Conservation (phyloP, 2,329 filamentous ascomycete genomes). For the Thermomyces lanuginosus region DNA sequence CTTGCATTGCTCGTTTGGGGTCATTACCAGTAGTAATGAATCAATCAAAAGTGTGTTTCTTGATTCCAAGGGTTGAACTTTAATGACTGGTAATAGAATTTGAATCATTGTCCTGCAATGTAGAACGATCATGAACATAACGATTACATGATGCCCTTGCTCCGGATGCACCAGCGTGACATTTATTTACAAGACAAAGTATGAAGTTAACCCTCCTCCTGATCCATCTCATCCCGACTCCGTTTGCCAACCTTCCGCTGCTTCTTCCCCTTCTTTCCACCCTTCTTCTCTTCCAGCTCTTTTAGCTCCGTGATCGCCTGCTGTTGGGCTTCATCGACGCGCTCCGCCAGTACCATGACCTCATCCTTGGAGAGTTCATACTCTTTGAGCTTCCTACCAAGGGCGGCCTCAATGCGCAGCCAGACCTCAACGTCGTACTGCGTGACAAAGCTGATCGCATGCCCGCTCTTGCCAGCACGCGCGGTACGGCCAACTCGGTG, state of each 20-base stretch:
- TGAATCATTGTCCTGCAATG: not conserved
- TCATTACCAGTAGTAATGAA: not conserved
- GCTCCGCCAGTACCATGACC: constrained; percentile 61
- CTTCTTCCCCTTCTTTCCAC: constrained; percentile 33
- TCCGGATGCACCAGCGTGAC: no score
- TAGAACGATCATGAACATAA: not conserved
- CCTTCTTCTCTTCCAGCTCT: constrained; percentile 52
- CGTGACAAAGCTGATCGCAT: constrained; percentile 65
- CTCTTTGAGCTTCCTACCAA: constrained; percentile 58
- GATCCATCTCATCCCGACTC: constrained; percentile 53
- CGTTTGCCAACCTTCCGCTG: constrained; percentile 39
- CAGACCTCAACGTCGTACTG: constrained; percentile 79
- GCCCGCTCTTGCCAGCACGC: constrained; percentile 67
- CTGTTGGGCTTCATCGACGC: constrained; percentile 71
- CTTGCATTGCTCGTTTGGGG: no score
- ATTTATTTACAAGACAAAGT: constrained; percentile 1
- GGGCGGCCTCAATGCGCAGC: constrained; percentile 62
- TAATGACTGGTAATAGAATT: constrained; percentile 1
- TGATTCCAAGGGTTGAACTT: constrained; percentile 2
- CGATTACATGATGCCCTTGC: no score
- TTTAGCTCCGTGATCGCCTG: constrained; percentile 71
- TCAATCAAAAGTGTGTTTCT: not conserved
- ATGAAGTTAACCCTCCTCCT: constrained; percentile 48
- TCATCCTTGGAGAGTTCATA: constrained; percentile 63
- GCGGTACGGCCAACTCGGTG: constrained; percentile 81